These are phyloP conservation scores for Neurospora sp. DNA, from an alignment of 495 filamentous ascomycete genomes.

Conservation along the genomic window DNA sequence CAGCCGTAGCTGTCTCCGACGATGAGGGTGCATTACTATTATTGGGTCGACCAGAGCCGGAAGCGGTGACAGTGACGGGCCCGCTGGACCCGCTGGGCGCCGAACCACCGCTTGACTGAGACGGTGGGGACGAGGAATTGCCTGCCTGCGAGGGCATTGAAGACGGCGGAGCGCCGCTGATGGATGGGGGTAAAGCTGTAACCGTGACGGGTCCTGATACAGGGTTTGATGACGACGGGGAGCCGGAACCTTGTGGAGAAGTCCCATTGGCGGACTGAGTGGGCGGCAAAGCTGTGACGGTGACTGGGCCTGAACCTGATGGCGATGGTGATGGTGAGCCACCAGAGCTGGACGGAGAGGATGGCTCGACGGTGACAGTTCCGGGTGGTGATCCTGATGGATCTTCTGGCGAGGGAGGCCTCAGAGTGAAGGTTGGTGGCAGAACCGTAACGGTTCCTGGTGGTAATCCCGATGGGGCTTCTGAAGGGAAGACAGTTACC, in stretches of 20 bases:
- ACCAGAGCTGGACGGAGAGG: background rate
- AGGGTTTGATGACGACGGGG: background rate
- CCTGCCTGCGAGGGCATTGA: background rate
- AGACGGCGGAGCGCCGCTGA: background rate
- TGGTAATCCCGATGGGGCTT: background rate
- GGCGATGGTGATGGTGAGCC: background rate
- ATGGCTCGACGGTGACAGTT: conserved; percentile 1
- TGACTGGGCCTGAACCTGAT: background rate
- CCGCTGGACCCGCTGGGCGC: background rate
- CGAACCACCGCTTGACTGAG: background rate
- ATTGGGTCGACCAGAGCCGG: background rate
- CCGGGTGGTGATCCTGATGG: background rate
- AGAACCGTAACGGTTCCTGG: conserved; percentile 5
- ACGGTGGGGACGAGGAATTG: background rate
- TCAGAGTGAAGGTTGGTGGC: background rate
- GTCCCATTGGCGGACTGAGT: background rate
- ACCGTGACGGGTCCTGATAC: background rate
- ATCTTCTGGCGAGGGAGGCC: background rate
- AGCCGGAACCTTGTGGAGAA: background rate
- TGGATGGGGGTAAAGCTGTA: background rate
- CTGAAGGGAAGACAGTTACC: background rate
- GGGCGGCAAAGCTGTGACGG: background rate
- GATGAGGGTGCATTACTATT: background rate
- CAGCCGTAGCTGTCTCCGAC: background rate
- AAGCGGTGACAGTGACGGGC: conserved; percentile 5